Conservation (phyloP, 1,139 yeast genomes). For the Magnusiomyces clavatus region DNA sequence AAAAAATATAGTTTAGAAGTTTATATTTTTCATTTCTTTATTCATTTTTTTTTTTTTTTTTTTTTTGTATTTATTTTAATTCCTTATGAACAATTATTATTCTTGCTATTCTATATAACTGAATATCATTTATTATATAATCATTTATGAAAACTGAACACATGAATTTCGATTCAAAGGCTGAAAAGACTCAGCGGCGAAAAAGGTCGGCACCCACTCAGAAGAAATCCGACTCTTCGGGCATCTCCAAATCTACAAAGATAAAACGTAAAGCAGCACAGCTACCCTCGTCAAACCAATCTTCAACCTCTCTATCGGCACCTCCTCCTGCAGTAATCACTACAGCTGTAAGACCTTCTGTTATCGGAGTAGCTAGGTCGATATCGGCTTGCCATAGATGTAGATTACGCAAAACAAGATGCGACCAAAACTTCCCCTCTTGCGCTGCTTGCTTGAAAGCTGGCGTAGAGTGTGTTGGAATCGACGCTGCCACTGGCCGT, state of each 20-base stretch:
- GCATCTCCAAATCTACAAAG: background rate
- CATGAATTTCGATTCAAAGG: too few relatives aligned
- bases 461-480: slow-evolving; percentile 66
- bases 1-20: too few relatives aligned
- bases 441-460: slow-evolving; percentile 66
- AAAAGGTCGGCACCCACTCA: too few relatives aligned
- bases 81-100: background rate
- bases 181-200: too few relatives aligned
- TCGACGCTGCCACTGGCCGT: slow-evolving; percentile 83
- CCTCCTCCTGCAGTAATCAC: background rate
- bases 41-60: background rate
- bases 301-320: background rate
- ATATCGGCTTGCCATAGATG: slow-evolving; percentile 83
- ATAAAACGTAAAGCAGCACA: background rate
- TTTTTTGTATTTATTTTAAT: background rate
- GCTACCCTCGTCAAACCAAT: background rate
- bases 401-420: slow-evolving; percentile 66
- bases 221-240: background rate
- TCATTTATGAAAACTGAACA: too few relatives aligned
- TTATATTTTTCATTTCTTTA: background rate
- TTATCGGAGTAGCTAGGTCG: slow-evolving; percentile 22
- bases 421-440: slow-evolving; percentile 77
- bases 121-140: too few relatives aligned
- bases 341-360: slow-evolving; percentile 3
- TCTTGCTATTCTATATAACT: background rate